Evolutionary conservation across 2,329 filamentous ascomycete species (phyloP).

Genomic region (Alternaria infectoria): DNA sequence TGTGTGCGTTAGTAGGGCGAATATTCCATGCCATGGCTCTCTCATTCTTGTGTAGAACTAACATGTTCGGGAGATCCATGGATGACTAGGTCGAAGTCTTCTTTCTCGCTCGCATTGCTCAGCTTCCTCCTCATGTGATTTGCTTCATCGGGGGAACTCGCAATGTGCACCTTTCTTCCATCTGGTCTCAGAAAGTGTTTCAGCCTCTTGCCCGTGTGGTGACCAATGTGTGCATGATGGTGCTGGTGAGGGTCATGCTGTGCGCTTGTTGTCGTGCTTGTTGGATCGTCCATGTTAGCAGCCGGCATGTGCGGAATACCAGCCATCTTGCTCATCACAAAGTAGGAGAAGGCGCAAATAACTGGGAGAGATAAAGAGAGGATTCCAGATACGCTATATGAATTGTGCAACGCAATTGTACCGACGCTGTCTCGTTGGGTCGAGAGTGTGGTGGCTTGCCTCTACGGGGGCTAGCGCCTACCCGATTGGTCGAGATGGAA

Average conservation of each 20-base stretch:
- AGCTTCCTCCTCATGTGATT: constrained; percentile 57
- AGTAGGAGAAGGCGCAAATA: background rate
- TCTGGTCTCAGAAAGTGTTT: constrained; percentile 63
- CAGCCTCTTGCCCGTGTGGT: constrained; percentile 50
- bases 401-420: background rate
- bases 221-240: constrained; percentile 29
- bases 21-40: background rate
- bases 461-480: background rate
- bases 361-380: background rate
- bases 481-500: constrained; percentile 5
- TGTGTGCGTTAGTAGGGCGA: background rate
- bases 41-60: constrained; percentile 2
- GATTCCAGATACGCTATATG: background rate
- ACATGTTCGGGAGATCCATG: constrained; percentile 61
- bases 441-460: constrained; percentile 4
- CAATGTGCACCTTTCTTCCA: constrained; percentile 64
- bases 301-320: constrained; percentile 10
- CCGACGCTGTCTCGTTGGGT: background rate
- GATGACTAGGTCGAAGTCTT: constrained; percentile 64
- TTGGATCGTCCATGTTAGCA: constrained; percentile 5
- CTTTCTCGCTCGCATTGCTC: constrained; percentile 38
- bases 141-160: constrained; percentile 62
- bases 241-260: constrained; percentile 1
- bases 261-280: background rate
- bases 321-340: constrained; percentile 1